A percentile compares a stretch with the other conserved stretches of the same genome.
Evolutionary conservation across 768 basidiomycete species (phyloP).

Genomic region (Terana coerulea): DNA sequence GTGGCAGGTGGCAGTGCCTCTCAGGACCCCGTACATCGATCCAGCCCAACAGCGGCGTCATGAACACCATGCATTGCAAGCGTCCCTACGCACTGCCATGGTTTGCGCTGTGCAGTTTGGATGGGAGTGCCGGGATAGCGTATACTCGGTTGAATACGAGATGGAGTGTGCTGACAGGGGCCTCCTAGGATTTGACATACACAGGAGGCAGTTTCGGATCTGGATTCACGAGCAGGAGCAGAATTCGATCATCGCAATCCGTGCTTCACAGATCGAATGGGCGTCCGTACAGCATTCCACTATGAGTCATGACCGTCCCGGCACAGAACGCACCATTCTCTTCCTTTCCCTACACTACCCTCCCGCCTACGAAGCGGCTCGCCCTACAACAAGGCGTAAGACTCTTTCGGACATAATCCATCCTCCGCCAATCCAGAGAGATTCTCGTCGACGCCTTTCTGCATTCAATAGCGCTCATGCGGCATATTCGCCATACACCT

Average conservation of each 20-base stretch:
- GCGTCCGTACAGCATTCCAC: conserved; percentile 30
- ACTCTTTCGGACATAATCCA: no score
- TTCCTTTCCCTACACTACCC: conserved; percentile 38
- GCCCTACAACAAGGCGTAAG: no score
- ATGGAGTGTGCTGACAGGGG: conserved; percentile 22
- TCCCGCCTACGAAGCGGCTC: conserved; percentile 33
- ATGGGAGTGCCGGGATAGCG: conserved; percentile 55
- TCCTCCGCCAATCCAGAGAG: no score
- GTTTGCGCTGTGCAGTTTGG: conserved; percentile 50
- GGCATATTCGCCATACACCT: conserved; percentile 48
- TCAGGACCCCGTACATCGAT: no score
- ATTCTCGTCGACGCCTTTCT: conserved; percentile 34
- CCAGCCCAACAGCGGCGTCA: no score
- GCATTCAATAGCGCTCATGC: conserved; percentile 37
- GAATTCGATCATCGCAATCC: conserved; percentile 37
- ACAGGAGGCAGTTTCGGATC: conserved; percentile 47
- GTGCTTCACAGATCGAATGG: conserved; percentile 40
- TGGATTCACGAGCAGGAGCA: conserved; percentile 21
- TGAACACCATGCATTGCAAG: no score
- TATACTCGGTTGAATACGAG: conserved; percentile 60
- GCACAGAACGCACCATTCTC: conserved; percentile 33
- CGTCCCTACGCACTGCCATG: no score
- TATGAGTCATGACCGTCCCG: no score
- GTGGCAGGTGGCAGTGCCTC: no score
- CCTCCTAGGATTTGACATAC: conserved; percentile 33